Conservation (phyloP, 108 stramenopile genomes). For the Aurantiochytrium sp. region DNA sequence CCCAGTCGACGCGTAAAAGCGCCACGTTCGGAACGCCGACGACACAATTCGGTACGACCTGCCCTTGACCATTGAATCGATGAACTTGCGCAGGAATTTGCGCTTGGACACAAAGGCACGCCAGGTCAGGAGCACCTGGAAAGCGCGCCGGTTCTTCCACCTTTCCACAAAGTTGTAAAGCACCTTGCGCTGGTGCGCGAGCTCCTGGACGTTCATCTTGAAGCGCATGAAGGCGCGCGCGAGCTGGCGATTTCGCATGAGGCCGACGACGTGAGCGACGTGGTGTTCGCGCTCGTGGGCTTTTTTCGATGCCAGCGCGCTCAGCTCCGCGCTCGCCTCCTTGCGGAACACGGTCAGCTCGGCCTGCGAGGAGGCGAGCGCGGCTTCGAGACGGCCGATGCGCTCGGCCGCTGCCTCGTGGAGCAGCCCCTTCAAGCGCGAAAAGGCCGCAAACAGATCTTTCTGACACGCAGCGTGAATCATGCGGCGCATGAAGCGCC, state of each 20-base stretch:
- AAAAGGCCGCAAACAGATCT: neutral
- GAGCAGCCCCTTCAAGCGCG: neutral
- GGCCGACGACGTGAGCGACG: neutral
- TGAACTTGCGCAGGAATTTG: neutral
- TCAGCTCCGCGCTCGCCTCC: neutral
- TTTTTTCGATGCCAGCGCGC: neutral
- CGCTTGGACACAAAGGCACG: neutral
- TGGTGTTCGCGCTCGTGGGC: neutral
- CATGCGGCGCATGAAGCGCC: neutral
- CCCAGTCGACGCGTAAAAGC: neutral
- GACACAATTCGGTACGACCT: too few species aligned
- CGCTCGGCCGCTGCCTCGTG: neutral
- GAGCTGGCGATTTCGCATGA: constrained; percentile 18
- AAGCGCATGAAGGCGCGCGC: neutral
- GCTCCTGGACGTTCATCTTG: neutral
- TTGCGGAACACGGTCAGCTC: neutral
- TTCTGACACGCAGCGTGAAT: neutral
- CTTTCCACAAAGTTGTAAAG: neutral
- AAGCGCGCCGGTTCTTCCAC: neutral
- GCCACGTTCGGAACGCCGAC: neutral
- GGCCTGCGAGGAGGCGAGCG: neutral
- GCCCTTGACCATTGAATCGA: neutral
- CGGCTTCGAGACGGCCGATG: neutral
- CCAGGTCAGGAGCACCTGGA: neutral
- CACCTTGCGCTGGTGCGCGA: neutral